Percentiles rank a stretch among this genome's conserved stretches.
Conservation (phyloP, 1,284 basidiomycete genomes). For the Erythrobasidium hasegawianum region DNA sequence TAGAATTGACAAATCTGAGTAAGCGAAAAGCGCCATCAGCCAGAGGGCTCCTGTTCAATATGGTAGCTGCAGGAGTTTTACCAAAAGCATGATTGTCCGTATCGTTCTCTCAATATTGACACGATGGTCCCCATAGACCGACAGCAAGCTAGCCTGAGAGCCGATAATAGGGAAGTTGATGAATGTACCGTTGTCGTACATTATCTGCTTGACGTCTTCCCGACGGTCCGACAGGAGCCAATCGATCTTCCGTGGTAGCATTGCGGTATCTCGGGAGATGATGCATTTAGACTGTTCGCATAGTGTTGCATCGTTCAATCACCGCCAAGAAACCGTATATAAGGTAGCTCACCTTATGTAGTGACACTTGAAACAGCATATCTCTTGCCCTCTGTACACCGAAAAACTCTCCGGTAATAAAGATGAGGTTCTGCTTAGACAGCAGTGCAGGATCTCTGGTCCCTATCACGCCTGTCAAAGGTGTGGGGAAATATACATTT, state of each 20-base stretch:
- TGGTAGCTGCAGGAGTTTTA: constrained; percentile 51
- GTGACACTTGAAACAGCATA: constrained; percentile 84
- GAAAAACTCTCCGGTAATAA: constrained; percentile 97
- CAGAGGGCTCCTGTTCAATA: neutral
- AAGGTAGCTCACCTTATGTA: constrained; percentile 64
- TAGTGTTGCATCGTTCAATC: neutral
- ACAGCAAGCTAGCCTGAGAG: constrained; percentile 77
- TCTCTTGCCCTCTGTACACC: constrained; percentile 90
- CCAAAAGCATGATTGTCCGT: constrained; percentile 89
- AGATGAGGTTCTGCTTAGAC: constrained; percentile 69
- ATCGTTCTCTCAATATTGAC: constrained; percentile 95
- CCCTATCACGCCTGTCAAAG: constrained; percentile 78
- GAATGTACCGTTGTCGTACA: constrained; percentile 95
- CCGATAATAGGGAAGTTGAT: constrained; percentile 90
- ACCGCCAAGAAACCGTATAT: neutral
- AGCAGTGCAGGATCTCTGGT: constrained; percentile 38
- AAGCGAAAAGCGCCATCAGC: constrained; percentile 24
- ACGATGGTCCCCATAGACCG: constrained; percentile 88
- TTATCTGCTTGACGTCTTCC: constrained; percentile 83
- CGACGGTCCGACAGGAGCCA: constrained; percentile 93
- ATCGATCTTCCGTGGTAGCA: constrained; percentile 92
- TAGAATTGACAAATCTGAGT: constrained; percentile 88
- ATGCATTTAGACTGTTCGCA: constrained; percentile 74
- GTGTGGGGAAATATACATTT: constrained; percentile 90
- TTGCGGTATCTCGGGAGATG: constrained; percentile 86